Percentiles rank a stretch among this genome's conserved stretches.
Evolutionary conservation across 75 land plant species (phyloP).

Genomic region (Sequoiadendron giganteum): DNA sequence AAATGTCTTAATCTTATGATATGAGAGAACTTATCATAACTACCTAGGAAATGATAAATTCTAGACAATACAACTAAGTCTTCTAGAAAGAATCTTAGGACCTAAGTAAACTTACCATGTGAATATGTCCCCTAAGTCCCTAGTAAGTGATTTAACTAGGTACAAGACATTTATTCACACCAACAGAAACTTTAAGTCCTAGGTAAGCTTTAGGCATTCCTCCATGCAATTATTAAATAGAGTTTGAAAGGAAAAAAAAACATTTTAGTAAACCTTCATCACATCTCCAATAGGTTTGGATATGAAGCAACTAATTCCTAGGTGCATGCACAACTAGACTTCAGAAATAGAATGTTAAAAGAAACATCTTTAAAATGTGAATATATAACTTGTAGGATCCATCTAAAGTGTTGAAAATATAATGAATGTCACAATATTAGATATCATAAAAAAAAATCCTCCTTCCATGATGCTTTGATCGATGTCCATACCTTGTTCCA

Average conservation of each 20-base stretch:
- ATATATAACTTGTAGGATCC: neutral
- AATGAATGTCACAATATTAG: neutral
- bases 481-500: too few relatives aligned
- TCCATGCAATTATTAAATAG: constrained; percentile 19
- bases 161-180: too few relatives aligned
- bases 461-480: too few relatives aligned
- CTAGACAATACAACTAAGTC: too few relatives aligned
- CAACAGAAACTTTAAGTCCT: constrained; percentile 22
- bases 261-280: neutral
- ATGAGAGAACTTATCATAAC: too few relatives aligned
- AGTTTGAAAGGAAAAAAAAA: constrained; percentile 2
- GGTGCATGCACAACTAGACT: neutral
- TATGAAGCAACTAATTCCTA: neutral
- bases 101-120: too few relatives aligned
- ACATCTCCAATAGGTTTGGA: neutral
- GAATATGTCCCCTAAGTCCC: too few relatives aligned
- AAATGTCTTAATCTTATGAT: too few relatives aligned
- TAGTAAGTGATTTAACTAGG: too few relatives aligned
- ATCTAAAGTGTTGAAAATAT: too few relatives aligned
- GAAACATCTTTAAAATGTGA: neutral
- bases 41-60: too few relatives aligned
- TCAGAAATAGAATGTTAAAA: neutral
- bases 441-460: neutral
- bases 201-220: constrained; percentile 30
- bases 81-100: too few relatives aligned